Percentiles rank a stretch among this genome's conserved stretches.
These are phyloP conservation scores for Colletotrichum brevisporum DNA, from an alignment of 2,329 filamentous ascomycete genomes.

Conservation along the genomic window DNA sequence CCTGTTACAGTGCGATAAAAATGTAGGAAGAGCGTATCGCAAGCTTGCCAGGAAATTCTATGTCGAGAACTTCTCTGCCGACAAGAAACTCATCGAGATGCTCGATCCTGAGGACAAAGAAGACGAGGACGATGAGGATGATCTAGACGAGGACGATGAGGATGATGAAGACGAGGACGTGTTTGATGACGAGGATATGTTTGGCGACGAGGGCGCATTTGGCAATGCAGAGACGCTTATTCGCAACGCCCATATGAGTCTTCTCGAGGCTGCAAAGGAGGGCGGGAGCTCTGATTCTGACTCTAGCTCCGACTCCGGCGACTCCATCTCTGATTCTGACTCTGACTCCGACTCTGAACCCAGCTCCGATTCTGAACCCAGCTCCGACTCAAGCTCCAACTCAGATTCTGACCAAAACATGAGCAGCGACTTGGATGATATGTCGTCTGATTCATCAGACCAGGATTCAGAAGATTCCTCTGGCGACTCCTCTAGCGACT, in stretches of 20 bases:
- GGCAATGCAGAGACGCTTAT: conserved; percentile 2
- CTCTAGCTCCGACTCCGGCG: too few relatives aligned
- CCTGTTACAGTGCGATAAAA: conserved; percentile 49
- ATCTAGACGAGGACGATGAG: neutral
- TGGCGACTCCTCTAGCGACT: conserved; percentile 2
- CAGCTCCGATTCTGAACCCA: conserved; percentile 45
- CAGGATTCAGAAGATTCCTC: neutral
- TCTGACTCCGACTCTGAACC: conserved; percentile 51
- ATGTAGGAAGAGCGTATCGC: conserved; percentile 56
- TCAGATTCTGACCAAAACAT: conserved; percentile 18
- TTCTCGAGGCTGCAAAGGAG: too few relatives aligned
- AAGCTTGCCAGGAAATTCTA: conserved; percentile 25
- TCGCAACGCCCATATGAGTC: conserved; percentile 7
- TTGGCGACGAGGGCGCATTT: neutral
- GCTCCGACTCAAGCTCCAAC: neutral
- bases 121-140: too few relatives aligned
- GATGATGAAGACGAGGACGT: neutral
- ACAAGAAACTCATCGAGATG: conserved; percentile 23
- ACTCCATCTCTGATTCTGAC: conserved; percentile 23
- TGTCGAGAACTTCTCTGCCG: neutral
- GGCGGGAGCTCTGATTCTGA: too few relatives aligned
- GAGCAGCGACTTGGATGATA: neutral
- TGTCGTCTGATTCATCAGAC: neutral
- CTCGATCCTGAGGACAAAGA: neutral
- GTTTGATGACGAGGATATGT: neutral